Conservation (phyloP, 345 rosid species). For the Schrenkiella parvula region DNA sequence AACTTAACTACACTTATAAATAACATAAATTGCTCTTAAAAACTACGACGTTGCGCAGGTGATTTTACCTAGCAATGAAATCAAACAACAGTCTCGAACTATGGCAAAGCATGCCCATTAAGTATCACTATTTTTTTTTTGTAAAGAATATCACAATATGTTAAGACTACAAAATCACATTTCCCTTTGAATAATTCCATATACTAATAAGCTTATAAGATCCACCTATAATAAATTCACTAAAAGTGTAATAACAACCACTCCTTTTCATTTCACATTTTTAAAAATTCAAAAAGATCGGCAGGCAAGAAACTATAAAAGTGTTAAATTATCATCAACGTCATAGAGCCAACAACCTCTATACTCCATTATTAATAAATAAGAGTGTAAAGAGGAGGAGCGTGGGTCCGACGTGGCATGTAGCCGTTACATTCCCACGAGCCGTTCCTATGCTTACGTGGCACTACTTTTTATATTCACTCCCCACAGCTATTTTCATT, state of each 20-base stretch:
- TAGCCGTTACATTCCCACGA: conserved; percentile 32
- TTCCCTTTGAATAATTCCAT: neutral
- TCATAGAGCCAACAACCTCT: neutral
- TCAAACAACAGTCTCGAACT: no score
- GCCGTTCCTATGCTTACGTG: conserved; percentile 28
- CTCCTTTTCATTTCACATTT: neutral
- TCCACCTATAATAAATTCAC: neutral
- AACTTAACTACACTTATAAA: no score
- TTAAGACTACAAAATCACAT: neutral
- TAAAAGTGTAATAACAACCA: conserved; percentile 2
- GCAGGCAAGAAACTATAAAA: neutral
- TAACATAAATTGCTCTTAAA: no score
- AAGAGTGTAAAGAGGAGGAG: conserved; percentile 13
- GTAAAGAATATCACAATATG: neutral
- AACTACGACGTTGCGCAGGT: no score
- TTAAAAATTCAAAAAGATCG: conserved; percentile 22
- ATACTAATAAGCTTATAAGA: neutral
- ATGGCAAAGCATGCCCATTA: neutral
- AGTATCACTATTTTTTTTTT: neutral
- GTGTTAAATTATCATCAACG: neutral
- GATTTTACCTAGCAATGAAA: no score
- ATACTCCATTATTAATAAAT: neutral
- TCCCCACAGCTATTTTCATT: neutral
- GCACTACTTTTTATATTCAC: neutral
- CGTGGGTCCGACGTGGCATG: conserved; percentile 35